Evolutionary conservation across 257 asterid genomes (phyloP).

Genomic region (Rhazya stricta): DNA sequence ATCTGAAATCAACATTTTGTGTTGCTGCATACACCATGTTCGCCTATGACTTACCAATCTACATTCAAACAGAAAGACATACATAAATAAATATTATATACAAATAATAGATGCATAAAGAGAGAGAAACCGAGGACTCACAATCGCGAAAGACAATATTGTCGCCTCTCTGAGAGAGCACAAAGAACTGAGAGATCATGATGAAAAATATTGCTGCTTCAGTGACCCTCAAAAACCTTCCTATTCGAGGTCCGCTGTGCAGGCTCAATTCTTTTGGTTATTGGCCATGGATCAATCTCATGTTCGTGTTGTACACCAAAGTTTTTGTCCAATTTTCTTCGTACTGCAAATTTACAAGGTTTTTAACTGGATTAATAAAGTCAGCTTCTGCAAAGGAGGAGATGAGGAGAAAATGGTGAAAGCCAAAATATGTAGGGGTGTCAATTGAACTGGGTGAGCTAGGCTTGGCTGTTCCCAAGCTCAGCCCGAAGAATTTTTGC

Average conservation of each 20-base stretch:
- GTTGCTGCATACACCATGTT: neutral
- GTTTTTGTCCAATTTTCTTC: too few species aligned
- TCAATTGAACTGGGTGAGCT: too few species aligned
- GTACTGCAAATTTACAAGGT: too few species aligned
- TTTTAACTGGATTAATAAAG: too few species aligned
- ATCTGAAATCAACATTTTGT: slow-evolving; percentile 12
- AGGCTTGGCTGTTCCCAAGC: too few species aligned
- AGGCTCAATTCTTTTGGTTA: neutral
- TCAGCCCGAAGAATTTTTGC: too few species aligned
- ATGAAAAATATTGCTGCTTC: neutral
- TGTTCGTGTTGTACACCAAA: neutral
- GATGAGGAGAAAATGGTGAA: too few species aligned
- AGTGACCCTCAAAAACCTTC: neutral
- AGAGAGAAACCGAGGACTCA: slow-evolving; percentile 22
- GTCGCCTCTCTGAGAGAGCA: slow-evolving; percentile 98
- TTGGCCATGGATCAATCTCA: neutral
- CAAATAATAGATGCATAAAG: neutral
- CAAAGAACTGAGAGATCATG: slow-evolving; percentile 97
- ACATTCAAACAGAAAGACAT: neutral
- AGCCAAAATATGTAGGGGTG: too few species aligned
- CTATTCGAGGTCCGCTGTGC: neutral
- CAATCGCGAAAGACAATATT: slow-evolving; percentile 98
- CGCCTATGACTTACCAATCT: neutral
- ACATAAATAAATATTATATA: neutral
- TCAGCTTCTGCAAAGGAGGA: too few species aligned